Evolutionary conservation across 345 rosid genomes (phyloP).

Genomic region (Hibiscus mutabilis): DNA sequence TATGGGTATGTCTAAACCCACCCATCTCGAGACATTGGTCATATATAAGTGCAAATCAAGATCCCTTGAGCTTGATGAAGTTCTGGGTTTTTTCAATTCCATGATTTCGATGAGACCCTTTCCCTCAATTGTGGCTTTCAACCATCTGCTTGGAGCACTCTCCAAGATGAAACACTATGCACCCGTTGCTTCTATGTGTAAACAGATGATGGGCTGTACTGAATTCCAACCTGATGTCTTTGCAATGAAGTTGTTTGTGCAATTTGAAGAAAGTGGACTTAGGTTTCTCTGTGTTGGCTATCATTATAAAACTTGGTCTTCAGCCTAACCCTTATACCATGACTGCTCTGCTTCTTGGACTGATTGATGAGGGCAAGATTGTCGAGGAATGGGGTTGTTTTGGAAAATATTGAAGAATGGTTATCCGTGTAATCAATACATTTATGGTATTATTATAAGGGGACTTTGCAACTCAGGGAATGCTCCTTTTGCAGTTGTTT

Average conservation of each 20-base stretch:
- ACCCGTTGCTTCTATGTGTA: background rate
- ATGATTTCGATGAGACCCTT: background rate
- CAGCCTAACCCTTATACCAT: background rate
- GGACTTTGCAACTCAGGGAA: background rate
- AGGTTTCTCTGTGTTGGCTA: background rate
- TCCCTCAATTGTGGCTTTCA: background rate
- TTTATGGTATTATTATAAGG: background rate
- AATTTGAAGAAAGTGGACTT: background rate
- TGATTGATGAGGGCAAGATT: no score
- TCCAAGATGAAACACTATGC: background rate
- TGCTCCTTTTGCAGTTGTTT: background rate
- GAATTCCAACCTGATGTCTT: background rate
- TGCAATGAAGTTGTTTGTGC: background rate
- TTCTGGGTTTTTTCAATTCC: background rate
- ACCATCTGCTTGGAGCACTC: background rate
- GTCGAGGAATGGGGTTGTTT: background rate
- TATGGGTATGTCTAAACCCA: background rate
- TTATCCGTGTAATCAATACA: background rate
- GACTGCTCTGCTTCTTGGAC: background rate
- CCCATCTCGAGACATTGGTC: background rate
- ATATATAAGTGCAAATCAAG: background rate
- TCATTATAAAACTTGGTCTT: conserved; percentile 5
- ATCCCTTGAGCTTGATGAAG: background rate
- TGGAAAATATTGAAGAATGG: background rate
- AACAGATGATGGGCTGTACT: background rate